Base-by-base conservation (phyloP, 257 asterid genomes). In the Cynanchum wilfordii region DNA sequence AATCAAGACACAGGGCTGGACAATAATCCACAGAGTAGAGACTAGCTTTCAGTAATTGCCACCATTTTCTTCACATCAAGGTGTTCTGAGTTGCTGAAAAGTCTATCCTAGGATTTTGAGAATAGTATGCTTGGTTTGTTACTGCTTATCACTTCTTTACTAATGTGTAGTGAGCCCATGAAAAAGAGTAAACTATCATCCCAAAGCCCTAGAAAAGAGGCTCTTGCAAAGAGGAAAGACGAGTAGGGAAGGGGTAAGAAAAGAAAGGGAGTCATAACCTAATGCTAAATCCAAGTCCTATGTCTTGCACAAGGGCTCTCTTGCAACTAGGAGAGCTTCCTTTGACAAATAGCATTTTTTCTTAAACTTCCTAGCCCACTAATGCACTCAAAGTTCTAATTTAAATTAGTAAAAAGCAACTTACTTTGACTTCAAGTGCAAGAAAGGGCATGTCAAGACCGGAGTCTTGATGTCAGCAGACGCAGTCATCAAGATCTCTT, bases 401-500 rank as follows among this genome's bases (percentile, higher is more conserved):
- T 15, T 40, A 54, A 44, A 22, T 1, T 1, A 9, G 40, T 12
- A 13, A 70, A 60, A 42, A 17, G 27, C 27, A 72, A 85, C 97
- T 89, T 80, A 94, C 97, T 82, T 90, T 65, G 88, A 74, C 80
- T 85, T 84, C 83, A 87, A 80, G 44, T 81, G 79, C 45, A 67
- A 81, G 85, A 95, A 88, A 56, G 99, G 99, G 80, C 99, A 92
- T 16, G 99, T 88, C 89, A 95, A 79, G 54, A 95, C 81, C 49
- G 99, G 98, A 75, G 98, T 92, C 87, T 81, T 91, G 49, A 89
- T 95, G 64, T 59, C 77, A 56, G 82, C 87, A 42, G 95, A 82
- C 15, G 99, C 99, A 33, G 98, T 87, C 97, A 85, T 95, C 86
- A 95, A 77, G 77, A 95, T 88, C 89, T 95, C 99, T 81, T 92